phyloP scores from a whole-genome alignment of 2,329 filamentous ascomycete genomes.

The Bretziella fagacearum region DNA sequence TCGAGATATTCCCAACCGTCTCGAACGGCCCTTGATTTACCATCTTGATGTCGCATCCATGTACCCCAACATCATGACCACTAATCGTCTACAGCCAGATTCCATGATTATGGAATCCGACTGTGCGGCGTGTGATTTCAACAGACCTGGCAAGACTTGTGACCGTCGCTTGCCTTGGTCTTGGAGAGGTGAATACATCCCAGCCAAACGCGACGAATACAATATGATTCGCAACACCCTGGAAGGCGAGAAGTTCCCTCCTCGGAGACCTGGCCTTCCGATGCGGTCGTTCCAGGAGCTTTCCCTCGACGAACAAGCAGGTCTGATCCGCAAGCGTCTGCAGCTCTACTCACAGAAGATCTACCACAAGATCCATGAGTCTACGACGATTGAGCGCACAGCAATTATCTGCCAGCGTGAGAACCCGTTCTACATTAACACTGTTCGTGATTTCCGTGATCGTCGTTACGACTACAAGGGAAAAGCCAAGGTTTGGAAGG shows the following conservation, averaged over 20 bases:
- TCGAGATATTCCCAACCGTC: conserved; percentile 67
- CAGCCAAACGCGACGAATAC: conserved; percentile 93
- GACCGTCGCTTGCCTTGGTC: conserved; percentile 90
- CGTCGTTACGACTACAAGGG: conserved; percentile 97
- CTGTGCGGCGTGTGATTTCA: conserved; percentile 96
- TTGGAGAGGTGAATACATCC: conserved; percentile 94
- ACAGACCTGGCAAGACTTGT: conserved; percentile 90
- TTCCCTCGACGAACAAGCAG: conserved; percentile 63
- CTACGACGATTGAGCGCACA: conserved; percentile 79
- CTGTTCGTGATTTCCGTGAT: conserved; percentile 89
- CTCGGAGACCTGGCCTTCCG: conserved; percentile 53
- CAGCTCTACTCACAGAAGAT: conserved; percentile 95
- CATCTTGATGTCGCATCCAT: conserved; percentile 97
- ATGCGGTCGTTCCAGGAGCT: conserved; percentile 66
- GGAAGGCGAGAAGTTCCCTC: conserved; percentile 84
- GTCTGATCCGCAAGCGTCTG: conserved; percentile 66
- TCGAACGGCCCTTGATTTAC: conserved; percentile 81
- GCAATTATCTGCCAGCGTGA: conserved; percentile 97
- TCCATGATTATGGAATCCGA: conserved; percentile 98
- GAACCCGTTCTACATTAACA: conserved; percentile 96
- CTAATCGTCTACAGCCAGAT: conserved; percentile 89
- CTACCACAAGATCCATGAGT: conserved; percentile 97
- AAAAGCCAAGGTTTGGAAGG: conserved; percentile 96
- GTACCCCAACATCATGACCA: conserved; percentile 99
- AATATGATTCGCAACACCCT: conserved; percentile 94